Percentiles rank a stretch among this genome's conserved stretches.
Evolutionary conservation across 805 yeast species (phyloP).

Genomic region (Candida gorgasii): DNA sequence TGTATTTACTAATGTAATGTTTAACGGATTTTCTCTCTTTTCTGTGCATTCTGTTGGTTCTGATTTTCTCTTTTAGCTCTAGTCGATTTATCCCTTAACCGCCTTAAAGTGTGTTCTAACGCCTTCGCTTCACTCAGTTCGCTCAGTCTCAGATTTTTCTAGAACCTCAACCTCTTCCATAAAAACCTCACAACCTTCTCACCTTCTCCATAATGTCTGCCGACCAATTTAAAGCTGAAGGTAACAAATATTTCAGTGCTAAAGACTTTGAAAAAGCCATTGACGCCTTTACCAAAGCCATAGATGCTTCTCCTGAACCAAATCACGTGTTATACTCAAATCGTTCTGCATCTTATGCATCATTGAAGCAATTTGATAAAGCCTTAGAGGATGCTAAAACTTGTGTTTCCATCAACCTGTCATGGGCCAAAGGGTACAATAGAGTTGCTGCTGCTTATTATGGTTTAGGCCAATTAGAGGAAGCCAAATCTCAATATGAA

Average conservation of each 20-base stretch:
- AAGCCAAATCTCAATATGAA: constrained; percentile 68
- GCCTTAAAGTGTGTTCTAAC: too few species aligned
- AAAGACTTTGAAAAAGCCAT: constrained; percentile 82
- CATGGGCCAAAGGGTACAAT: constrained; percentile 95
- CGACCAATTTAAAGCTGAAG: constrained; percentile 84
- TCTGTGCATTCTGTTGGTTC: background rate
- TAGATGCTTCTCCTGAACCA: constrained; percentile 75
- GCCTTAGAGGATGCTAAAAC: constrained; percentile 86
- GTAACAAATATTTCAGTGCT: constrained; percentile 88
- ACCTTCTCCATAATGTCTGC: constrained; percentile 38
- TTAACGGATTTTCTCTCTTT: background rate
- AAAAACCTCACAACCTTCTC: constrained; percentile 1
- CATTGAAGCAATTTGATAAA: constrained; percentile 66
- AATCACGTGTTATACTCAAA: constrained; percentile 93
- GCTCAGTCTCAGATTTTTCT: constrained; percentile 1
- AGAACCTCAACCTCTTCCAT: background rate
- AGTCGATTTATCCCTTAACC: too few species aligned
- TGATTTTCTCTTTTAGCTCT: background rate
- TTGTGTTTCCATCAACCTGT: constrained; percentile 75
- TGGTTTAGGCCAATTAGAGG: constrained; percentile 81
- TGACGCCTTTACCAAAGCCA: constrained; percentile 81
- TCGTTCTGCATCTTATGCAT: constrained; percentile 89
- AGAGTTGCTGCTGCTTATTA: constrained; percentile 91
- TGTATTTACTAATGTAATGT: constrained; percentile 1
- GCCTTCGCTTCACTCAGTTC: constrained; percentile 6